phyloP scores from a whole-genome alignment of 2,329 filamentous ascomycete genomes.

The Metarhizium sp. region DNA sequence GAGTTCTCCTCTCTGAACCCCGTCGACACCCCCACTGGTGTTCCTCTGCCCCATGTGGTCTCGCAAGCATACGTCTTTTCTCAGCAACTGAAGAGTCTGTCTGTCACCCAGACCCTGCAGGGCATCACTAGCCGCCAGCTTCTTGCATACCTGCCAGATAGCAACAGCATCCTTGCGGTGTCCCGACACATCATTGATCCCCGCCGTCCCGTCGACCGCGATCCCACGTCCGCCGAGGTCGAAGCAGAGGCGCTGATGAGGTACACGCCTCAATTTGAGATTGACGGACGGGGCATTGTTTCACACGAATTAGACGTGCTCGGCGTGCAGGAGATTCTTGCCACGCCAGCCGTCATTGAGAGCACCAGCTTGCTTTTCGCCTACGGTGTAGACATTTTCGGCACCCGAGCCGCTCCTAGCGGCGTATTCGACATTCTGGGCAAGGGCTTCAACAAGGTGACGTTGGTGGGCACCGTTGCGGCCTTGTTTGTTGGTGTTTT shows the following conservation, averaged over 20 bases:
- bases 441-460: conserved; percentile 86
- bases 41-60: conserved; percentile 61
- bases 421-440: conserved; percentile 86
- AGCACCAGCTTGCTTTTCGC: conserved; percentile 87
- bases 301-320: conserved; percentile 76
- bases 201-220: conserved; percentile 74
- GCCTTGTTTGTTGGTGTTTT: conserved; percentile 70
- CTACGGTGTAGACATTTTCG: conserved; percentile 82
- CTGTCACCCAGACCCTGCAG: conserved; percentile 82
- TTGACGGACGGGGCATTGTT: conserved; percentile 72
- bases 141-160: conserved; percentile 65
- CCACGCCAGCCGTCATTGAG: conserved; percentile 72
- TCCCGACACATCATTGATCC: conserved; percentile 75
- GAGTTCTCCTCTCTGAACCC: conserved; percentile 75
- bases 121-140: conserved; percentile 81
- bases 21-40: conserved; percentile 43
- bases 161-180: conserved; percentile 68
- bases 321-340: conserved; percentile 63
- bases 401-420: conserved; percentile 77
- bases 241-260: conserved; percentile 70
- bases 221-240: conserved; percentile 67
- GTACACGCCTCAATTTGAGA: conserved; percentile 69
- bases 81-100: conserved; percentile 67
- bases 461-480: conserved; percentile 73
- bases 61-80: conserved; percentile 75